Evolutionary conservation across 441 rosid genomes (phyloP).

Genomic region (Pelargonium cotyledonis): DNA sequence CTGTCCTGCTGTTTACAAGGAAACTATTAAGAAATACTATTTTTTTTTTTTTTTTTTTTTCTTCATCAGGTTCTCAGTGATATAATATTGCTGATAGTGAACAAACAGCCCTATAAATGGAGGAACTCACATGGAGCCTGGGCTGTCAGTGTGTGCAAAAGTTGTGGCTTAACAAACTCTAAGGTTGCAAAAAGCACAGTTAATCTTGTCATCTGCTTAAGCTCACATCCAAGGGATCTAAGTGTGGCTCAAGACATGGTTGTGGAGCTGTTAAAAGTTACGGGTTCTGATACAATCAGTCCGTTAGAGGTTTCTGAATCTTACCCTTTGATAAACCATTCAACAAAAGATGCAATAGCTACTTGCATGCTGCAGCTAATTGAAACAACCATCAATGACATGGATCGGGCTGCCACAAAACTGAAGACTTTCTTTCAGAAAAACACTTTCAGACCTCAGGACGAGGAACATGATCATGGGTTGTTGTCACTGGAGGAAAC

Average conservation of each 20-base stretch:
- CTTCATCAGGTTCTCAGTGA: conserved; percentile 65
- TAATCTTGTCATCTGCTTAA: conserved; percentile 43
- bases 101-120: conserved; percentile 45
- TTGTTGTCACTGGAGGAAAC: conserved; percentile 41
- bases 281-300: conserved; percentile 29
- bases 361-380: conserved; percentile 47
- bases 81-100: conserved; percentile 38
- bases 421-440: conserved; percentile 41
- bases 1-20: conserved; percentile 13
- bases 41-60: too few relatives aligned
- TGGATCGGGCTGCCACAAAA: conserved; percentile 63
- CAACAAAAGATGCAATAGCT: conserved; percentile 38
- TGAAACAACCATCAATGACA: conserved; percentile 43
- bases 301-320: conserved; percentile 33
- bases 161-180: conserved; percentile 33
- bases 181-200: conserved; percentile 44
- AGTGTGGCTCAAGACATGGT: conserved; percentile 41
- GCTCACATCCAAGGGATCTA: conserved; percentile 51
- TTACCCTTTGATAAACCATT: conserved; percentile 43
- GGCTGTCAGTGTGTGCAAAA: conserved; percentile 52
- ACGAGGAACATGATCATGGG: conserved; percentile 32
- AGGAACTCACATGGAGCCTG: conserved; percentile 55
- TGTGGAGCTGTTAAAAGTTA: conserved; percentile 40
- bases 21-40: neutral
- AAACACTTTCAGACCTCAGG: conserved; percentile 26